phyloP scores from a whole-genome alignment of 495 filamentous ascomycete species.

The Lentithecium fluviatile region DNA sequence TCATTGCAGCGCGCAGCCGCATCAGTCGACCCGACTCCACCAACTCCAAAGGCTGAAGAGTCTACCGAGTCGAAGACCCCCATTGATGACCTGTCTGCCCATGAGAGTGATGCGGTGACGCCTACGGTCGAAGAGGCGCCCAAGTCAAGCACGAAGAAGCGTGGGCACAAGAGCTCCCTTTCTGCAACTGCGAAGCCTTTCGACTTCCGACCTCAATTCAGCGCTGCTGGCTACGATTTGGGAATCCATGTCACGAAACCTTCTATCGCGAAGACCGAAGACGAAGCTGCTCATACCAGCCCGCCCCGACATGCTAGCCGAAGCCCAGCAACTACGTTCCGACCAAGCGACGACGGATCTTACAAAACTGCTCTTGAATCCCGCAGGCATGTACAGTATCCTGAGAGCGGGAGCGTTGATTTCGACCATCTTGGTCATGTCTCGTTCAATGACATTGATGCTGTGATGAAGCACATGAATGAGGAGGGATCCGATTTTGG shows the following conservation, averaged over 20 bases:
- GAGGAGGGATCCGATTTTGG: constrained; percentile 68
- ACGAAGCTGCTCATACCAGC: constrained; percentile 29
- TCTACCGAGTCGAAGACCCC: constrained; percentile 19
- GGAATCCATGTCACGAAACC: constrained; percentile 49
- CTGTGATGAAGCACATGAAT: constrained; percentile 79
- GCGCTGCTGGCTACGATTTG: constrained; percentile 48
- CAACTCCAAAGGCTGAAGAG: constrained; percentile 19
- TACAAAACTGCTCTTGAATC: constrained; percentile 35
- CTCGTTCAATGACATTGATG: constrained; percentile 79
- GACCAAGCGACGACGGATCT: constrained; percentile 40
- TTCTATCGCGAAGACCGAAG: constrained; percentile 41
- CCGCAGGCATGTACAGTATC: constrained; percentile 29
- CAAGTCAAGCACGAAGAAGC: constrained; percentile 43
- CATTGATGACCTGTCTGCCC: constrained; percentile 21
- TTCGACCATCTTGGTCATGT: constrained; percentile 45
- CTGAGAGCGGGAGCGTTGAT: constrained; percentile 36
- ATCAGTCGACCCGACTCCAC: constrained; percentile 5
- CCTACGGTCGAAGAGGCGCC: constrained; percentile 22
- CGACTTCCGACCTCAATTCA: constrained; percentile 55
- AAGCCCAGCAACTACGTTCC: constrained; percentile 39
- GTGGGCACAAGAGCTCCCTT: constrained; percentile 54
- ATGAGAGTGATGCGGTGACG: constrained; percentile 29
- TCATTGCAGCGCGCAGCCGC: constrained; percentile 5
- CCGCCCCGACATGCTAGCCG: constrained; percentile 32
- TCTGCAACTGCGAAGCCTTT: constrained; percentile 70